phyloP scores from a whole-genome alignment of 345 rosid genomes.

The Citrus inodora region DNA sequence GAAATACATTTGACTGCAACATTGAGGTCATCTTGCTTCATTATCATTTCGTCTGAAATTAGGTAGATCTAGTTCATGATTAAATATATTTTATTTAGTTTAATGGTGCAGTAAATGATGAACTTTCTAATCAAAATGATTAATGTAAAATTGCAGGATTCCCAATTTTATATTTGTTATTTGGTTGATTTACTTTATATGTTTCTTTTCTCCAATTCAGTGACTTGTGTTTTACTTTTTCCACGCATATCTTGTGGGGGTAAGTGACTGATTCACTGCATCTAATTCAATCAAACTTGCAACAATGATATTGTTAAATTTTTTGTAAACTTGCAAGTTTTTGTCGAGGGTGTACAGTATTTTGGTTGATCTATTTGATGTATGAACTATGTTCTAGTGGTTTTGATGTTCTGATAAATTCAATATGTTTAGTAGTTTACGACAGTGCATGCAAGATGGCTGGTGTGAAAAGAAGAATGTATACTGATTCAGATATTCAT shows the following conservation, averaged over 20 bases:
- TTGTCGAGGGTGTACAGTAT: not conserved
- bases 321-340: not conserved
- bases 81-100: not conserved
- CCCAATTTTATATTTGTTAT: not conserved
- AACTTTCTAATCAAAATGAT: not conserved
- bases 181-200: not conserved
- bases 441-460: constrained; percentile 90
- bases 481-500: constrained; percentile 64
- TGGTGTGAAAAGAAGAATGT: constrained; percentile 81
- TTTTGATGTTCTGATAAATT: constrained; percentile 43
- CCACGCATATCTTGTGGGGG: not conserved
- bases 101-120: not conserved
- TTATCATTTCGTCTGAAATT: not conserved
- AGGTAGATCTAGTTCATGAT: not conserved
- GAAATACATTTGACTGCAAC: not conserved
- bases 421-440: constrained; percentile 65
- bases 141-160: not conserved
- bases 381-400: constrained; percentile 11
- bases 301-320: not conserved
- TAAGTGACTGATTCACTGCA: not conserved
- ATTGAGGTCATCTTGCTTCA: not conserved
- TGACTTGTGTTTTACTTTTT: constrained; percentile 7
- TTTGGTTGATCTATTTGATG: constrained; percentile 8
- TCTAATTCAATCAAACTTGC: not conserved
- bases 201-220: not conserved